These are phyloP conservation scores for Aspergillus nanangensis DNA, from an alignment of 495 filamentous ascomycete species.

Conservation along the genomic window DNA sequence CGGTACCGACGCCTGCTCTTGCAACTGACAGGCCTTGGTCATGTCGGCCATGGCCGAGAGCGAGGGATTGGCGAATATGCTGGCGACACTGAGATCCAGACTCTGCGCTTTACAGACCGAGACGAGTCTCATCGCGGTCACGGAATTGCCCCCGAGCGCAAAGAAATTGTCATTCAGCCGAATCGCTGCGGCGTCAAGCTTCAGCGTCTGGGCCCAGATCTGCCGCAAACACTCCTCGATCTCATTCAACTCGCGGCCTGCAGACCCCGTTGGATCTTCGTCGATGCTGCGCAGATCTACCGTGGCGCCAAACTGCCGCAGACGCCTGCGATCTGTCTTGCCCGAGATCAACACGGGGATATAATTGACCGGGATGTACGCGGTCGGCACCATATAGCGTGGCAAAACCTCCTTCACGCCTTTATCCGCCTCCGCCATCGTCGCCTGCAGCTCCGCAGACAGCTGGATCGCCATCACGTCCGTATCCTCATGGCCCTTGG, in stretches of 20 bases:
- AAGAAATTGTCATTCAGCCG: conserved; percentile 49
- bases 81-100: conserved; percentile 31
- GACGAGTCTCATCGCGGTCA: conserved; percentile 55
- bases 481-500: conserved; percentile 13
- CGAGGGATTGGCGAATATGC: conserved; percentile 44
- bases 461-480: conserved; percentile 11
- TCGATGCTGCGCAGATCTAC: conserved; percentile 3
- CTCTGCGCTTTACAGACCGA: conserved; percentile 27
- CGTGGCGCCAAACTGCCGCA: conserved; percentile 26
- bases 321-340: conserved; percentile 40
- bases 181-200: conserved; percentile 25
- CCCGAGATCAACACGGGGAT: conserved; percentile 38
- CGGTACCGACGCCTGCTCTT: conserved; percentile 17
- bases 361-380: conserved; percentile 39
- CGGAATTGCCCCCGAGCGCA: conserved; percentile 57
- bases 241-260: too few species aligned
- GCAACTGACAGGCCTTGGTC: background rate
- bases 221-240: conserved; percentile 34
- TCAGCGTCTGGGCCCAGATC: conserved; percentile 40
- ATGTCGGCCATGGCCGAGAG: conserved; percentile 22
- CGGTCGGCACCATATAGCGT: conserved; percentile 41
- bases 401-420: conserved; percentile 15
- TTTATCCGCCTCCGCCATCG: conserved; percentile 12
- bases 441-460: conserved; percentile 21
- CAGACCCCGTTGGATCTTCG: conserved; percentile 22